Base-by-base conservation (phyloP, 129 eudicot species). In the Cynara cardunculus region DNA sequence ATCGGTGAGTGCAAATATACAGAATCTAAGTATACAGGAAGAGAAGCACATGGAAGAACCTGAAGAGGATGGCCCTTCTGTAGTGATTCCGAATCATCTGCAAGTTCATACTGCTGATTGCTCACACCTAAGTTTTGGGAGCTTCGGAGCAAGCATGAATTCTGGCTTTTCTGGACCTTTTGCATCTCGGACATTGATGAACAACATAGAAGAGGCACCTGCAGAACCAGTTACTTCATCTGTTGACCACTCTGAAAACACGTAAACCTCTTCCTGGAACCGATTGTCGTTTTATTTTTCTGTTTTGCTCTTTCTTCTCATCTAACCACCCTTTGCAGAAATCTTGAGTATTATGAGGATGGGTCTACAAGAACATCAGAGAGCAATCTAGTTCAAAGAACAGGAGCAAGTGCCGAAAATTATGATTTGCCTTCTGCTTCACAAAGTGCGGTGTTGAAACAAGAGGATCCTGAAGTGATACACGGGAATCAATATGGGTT, bases 41-140 rank as follows among this genome's bases (percentile, higher is more conserved):
- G 96, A 92, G 70, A 90, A 88, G 53, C 79, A 73, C 5, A 78
- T 62, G 37, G 76, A 61, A 14, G 83, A 83, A 76, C 78, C 93
- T 26, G 90, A 87, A 74, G 82, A 83, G 30, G 97, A 81, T 69
- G 88, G 69, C 37, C 98, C 99, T 76, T 89, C 93, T 74, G 93
- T 96, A 41, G 85, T 90, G 27, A 92, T 96, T 84, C 99, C 99
- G 19, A 79, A 89, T 78, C 99, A 96, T 77, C 82, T 96, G 79
- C 95, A 92, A 88, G 98, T 92, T 73, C 94, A 92, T 75, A 83
- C 86, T 69, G 98, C 95, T 2, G 98, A 91, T 69, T 93, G 88
- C 79, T 87, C 97, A 11, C 97, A 96, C 85, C 83, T 96, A 82
- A 92, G 97, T 87, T 96, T 96, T 75, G 99, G 99, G 30, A 96